phyloP scores from a whole-genome alignment of 1,139 yeast genomes.

The Pichia sp. region DNA sequence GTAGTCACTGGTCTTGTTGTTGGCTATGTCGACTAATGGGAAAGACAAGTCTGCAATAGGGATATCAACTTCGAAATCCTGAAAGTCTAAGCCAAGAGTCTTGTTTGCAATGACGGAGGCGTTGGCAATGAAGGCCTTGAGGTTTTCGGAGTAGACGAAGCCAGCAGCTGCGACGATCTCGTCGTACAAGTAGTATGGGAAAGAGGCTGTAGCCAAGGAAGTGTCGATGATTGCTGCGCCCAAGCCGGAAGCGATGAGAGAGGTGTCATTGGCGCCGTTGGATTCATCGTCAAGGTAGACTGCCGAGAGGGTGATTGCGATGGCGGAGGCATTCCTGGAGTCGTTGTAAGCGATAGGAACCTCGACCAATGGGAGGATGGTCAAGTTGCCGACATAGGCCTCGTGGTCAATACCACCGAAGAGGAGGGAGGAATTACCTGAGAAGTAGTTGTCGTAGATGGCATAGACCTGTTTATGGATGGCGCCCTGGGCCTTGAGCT shows the following conservation, averaged over 20 bases:
- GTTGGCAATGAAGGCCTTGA: constrained; percentile 33
- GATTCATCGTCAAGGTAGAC: constrained; percentile 10
- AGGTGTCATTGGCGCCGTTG: constrained; percentile 22
- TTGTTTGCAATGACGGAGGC: constrained; percentile 31
- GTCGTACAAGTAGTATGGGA: constrained; percentile 41
- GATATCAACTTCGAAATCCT: constrained; percentile 43
- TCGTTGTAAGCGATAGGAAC: constrained; percentile 23
- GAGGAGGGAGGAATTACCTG: constrained; percentile 43
- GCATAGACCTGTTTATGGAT: constrained; percentile 51
- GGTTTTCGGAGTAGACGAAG: constrained; percentile 33
- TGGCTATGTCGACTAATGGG: constrained; percentile 14
- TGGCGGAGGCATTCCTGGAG: constrained; percentile 37
- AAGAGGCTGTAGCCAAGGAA: constrained; percentile 53
- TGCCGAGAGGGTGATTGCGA: constrained; percentile 36
- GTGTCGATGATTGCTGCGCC: constrained; percentile 54
- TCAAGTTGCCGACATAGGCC: constrained; percentile 45
- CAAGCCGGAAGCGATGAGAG: constrained; percentile 33
- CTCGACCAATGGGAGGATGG: constrained; percentile 39
- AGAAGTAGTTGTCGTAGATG: constrained; percentile 24
- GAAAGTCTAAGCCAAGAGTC: constrained; percentile 43
- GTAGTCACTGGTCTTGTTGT: constrained; percentile 15
- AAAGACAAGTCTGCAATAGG: constrained; percentile 34
- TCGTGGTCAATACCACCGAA: constrained; percentile 55
- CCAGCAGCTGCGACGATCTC: constrained; percentile 39
- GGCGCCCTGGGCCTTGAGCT: constrained; percentile 46